Conservation (phyloP, 306 rosid species). For the Dryas octopetala region DNA sequence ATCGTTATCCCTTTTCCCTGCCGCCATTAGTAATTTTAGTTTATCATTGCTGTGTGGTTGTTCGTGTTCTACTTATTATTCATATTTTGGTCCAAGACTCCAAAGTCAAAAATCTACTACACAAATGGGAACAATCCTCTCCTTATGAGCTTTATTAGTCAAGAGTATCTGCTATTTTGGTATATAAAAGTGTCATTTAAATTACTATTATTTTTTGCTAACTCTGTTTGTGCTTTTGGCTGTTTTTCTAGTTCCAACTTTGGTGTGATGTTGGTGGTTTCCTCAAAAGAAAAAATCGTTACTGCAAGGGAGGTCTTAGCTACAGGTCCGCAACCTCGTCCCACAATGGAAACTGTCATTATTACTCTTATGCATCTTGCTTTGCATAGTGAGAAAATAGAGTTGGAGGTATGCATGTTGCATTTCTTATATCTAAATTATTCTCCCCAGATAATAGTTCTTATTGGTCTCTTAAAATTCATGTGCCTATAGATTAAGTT, state of each 20-base stretch:
- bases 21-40: neutral
- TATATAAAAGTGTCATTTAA: neutral
- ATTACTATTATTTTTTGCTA: neutral
- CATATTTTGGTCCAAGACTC: neutral
- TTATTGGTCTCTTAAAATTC: neutral
- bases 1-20: neutral
- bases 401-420: constrained; percentile 59
- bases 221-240: constrained; percentile 23
- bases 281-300: constrained; percentile 56
- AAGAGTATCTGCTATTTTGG: neutral
- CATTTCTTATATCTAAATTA: constrained; percentile 7
- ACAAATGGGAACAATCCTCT: neutral
- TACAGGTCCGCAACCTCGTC: constrained; percentile 70
- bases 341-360: constrained; percentile 70
- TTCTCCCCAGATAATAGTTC: neutral
- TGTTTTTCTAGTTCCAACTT: constrained; percentile 61
- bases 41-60: neutral
- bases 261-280: constrained; percentile 68
- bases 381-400: constrained; percentile 76
- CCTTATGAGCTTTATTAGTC: neutral
- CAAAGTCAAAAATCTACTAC: neutral
- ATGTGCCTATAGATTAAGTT: no score
- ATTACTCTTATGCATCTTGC: constrained; percentile 89
- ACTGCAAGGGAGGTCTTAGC: constrained; percentile 73
- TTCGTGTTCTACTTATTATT: neutral